Evolutionary conservation across 805 yeast genomes (phyloP).

Genomic region (Barnettozyma salicaria): DNA sequence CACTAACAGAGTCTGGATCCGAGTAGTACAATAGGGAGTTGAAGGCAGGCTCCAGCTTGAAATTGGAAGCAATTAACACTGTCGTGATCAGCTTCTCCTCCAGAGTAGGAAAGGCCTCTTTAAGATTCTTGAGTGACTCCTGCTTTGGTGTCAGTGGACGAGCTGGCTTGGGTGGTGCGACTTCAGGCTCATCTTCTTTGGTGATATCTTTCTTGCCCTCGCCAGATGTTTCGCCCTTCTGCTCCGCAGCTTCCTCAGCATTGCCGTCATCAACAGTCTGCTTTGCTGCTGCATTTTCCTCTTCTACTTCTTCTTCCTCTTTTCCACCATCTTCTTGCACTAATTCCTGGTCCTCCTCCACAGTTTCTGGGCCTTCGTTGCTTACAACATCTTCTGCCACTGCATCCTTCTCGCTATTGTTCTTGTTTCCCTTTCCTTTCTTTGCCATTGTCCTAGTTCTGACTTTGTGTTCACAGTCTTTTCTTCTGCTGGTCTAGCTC

Average conservation of each 20-base stretch:
- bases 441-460: slow-evolving; percentile 15
- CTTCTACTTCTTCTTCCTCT: slow-evolving; percentile 8
- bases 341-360: slow-evolving; percentile 5
- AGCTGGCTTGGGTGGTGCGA: slow-evolving; percentile 44
- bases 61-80: slow-evolving; percentile 79
- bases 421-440: slow-evolving; percentile 3
- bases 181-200: slow-evolving; percentile 10
- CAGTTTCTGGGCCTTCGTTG: not conserved
- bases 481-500: too few relatives aligned
- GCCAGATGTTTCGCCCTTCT: too few relatives aligned
- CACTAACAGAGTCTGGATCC: slow-evolving; percentile 53
- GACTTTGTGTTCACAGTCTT: too few relatives aligned
- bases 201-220: slow-evolving; percentile 4
- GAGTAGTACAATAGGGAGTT: slow-evolving; percentile 76
- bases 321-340: slow-evolving; percentile 12
- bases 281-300: slow-evolving; percentile 8
- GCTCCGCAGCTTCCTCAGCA: too few relatives aligned
- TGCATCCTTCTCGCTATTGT: slow-evolving; percentile 1
- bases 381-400: slow-evolving; percentile 5
- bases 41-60: slow-evolving; percentile 78
- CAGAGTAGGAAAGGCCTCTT: slow-evolving; percentile 79
- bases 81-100: slow-evolving; percentile 71
- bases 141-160: slow-evolving; percentile 61
- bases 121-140: slow-evolving; percentile 50
- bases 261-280: not conserved